These are phyloP conservation scores for Vitis hybrid DNA, from an alignment of 177 flowering plant genomes.

Conservation along the genomic window DNA sequence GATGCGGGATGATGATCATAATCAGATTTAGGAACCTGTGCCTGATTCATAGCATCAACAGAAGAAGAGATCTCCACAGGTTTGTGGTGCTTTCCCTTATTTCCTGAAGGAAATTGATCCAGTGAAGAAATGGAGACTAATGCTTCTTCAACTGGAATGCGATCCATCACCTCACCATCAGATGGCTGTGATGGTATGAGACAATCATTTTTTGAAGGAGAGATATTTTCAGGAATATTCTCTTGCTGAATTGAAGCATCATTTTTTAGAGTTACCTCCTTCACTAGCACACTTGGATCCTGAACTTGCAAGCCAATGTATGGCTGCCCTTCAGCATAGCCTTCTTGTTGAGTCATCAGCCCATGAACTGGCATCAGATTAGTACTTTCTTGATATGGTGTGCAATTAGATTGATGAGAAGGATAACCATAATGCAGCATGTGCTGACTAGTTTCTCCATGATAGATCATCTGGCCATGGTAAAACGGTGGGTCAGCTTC, in stretches of 20 bases:
- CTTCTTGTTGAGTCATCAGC: constrained; percentile 28
- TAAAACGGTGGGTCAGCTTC: constrained; percentile 31
- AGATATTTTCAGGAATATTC: constrained; percentile 24
- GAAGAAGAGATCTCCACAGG: constrained; percentile 20
- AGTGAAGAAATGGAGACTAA: constrained; percentile 17
- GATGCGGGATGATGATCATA: constrained; percentile 27
- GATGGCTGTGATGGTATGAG: constrained; percentile 23
- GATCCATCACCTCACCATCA: constrained; percentile 26
- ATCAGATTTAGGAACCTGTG: constrained; percentile 24
- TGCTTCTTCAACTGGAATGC: constrained; percentile 30
- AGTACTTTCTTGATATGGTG: constrained; percentile 28
- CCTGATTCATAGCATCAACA: constrained; percentile 20
- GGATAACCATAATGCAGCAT: constrained; percentile 28
- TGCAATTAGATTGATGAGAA: constrained; percentile 25
- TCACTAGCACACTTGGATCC: constrained; percentile 22
- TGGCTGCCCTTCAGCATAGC: constrained; percentile 29
- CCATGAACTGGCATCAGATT: constrained; percentile 24
- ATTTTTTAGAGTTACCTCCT: constrained; percentile 32
- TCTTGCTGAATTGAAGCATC: constrained; percentile 31
- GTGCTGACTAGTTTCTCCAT: constrained; percentile 31
- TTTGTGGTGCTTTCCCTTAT: constrained; percentile 34
- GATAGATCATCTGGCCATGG: constrained; percentile 34
- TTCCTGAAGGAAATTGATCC: constrained; percentile 31
- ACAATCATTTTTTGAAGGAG: constrained; percentile 25
- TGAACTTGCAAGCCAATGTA: constrained; percentile 22